A percentile compares a stretch with the other conserved stretches of the same genome.
phyloP scores from a whole-genome alignment of 257 asterid genomes.

The Osmanthus fragrans region DNA sequence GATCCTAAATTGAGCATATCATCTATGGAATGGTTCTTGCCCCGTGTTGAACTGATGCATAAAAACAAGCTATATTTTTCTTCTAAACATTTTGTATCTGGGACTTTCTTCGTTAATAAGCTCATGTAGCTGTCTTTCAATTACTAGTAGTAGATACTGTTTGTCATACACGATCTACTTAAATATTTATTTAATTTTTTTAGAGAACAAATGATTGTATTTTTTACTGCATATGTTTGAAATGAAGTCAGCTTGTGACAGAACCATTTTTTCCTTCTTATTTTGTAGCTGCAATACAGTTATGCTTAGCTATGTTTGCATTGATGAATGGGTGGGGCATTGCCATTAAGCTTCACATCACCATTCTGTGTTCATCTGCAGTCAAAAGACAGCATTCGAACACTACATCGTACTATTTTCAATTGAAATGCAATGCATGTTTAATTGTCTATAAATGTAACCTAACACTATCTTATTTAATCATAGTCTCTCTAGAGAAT shows the following conservation, averaged over 20 bases:
- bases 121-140: slow-evolving; percentile 2
- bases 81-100: background rate
- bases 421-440: background rate
- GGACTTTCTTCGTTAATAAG: background rate
- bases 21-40: background rate
- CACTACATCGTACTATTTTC: background rate
- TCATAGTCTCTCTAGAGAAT: background rate
- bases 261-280: background rate
- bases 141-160: background rate
- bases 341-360: background rate
- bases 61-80: background rate
- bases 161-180: background rate
- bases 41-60: background rate
- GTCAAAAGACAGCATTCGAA: background rate
- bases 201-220: background rate
- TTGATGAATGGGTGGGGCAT: slow-evolving; percentile 1
- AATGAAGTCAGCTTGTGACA: slow-evolving; percentile 8
- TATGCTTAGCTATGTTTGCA: background rate
- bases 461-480: slow-evolving; percentile 9
- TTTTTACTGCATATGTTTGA: background rate
- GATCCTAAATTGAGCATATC: background rate
- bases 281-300: slow-evolving; percentile 14
- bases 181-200: slow-evolving; percentile 1
- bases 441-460: background rate
- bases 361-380: background rate